Base-by-base conservation (phyloP, 306 rosid species). In the Lathyrus sativus region DNA sequence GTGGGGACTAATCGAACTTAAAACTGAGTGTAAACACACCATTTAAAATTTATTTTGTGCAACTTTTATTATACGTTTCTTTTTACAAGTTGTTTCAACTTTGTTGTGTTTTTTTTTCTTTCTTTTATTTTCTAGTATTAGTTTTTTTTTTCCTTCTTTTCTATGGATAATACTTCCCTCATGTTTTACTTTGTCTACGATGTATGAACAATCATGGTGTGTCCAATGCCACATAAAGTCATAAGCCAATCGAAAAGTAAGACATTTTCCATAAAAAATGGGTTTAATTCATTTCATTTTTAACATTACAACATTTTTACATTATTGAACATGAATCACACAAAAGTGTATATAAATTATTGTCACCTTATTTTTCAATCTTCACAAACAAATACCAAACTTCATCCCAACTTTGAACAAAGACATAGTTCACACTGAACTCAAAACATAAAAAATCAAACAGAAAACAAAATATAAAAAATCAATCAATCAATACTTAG, bases 351-450 rank as follows among this genome's bases (percentile, higher is more conserved):
- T 29, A 56, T 7, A 56, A 24, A 71, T 67, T 44, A 57, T 55
- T 70, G 74, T 54, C 72, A 67, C 45, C 79, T 81, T 79, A 74
- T 79, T 77, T 29, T 62, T 65, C 71, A 72, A 39, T 65, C 73
- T 33, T 60, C 65, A 53, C 80, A 85, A 81, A 70, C 80, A 80
- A 79, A 79, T 77, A 74, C 51, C 80, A 75, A 78, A 57, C 80
- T 70, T 43, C 80, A 72, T 48, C 71, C 80, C 75, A 82, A 57
- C 73, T 46, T 83, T 65, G 67, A 74, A 68, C 67, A 43, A 64
- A 76, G 71, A 70, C 70, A 41, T 76, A 71, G 74, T 79, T 72
- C 74, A 75, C 3, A 29, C 81, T n/a, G 76, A 76, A 73, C 76
- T 73, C 76, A 72, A 65, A 78, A 77, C 19, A 61, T 41, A 71